These are phyloP conservation scores for Phytophthora sansomeana DNA, from an alignment of 352 stramenopile species.

Conservation along the genomic window DNA sequence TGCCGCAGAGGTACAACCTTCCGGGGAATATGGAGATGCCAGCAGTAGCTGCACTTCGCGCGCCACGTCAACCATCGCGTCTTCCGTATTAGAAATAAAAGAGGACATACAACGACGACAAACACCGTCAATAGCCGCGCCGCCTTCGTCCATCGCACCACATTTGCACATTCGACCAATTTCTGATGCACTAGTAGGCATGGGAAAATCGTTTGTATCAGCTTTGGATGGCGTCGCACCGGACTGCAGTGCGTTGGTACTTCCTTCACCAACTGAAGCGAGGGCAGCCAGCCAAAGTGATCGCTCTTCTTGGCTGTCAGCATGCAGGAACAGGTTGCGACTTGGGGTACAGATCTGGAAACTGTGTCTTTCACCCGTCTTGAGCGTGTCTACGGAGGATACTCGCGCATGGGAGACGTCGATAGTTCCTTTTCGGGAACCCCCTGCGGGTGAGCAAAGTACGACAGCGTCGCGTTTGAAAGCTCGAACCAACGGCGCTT, in stretches of 20 bases:
- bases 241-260: slow-evolving; percentile 20
- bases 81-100: slow-evolving; percentile 84
- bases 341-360: slow-evolving; percentile 72
- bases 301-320: slow-evolving; percentile 87
- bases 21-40: slow-evolving; percentile 84
- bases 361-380: slow-evolving; percentile 83
- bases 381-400: slow-evolving; percentile 77
- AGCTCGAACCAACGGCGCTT: slow-evolving; percentile 91
- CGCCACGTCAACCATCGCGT: slow-evolving; percentile 74
- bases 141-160: slow-evolving; percentile 36
- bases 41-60: slow-evolving; percentile 86
- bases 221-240: slow-evolving; percentile 22
- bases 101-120: slow-evolving; percentile 80
- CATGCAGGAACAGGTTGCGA: slow-evolving; percentile 78
- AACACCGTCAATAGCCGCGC: slow-evolving; percentile 47
- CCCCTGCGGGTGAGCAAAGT: slow-evolving; percentile 80
- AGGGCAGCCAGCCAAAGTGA: slow-evolving; percentile 83
- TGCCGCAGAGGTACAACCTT: slow-evolving; percentile 73
- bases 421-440: slow-evolving; percentile 77
- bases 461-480: slow-evolving; percentile 69
- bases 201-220: slow-evolving; percentile 36
- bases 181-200: slow-evolving; percentile 43
- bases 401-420: slow-evolving; percentile 65
- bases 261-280: slow-evolving; percentile 60
- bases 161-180: slow-evolving; percentile 74